These are phyloP conservation scores for Plectranthus barbatus DNA, from an alignment of 257 asterid genomes.

Conservation along the genomic window DNA sequence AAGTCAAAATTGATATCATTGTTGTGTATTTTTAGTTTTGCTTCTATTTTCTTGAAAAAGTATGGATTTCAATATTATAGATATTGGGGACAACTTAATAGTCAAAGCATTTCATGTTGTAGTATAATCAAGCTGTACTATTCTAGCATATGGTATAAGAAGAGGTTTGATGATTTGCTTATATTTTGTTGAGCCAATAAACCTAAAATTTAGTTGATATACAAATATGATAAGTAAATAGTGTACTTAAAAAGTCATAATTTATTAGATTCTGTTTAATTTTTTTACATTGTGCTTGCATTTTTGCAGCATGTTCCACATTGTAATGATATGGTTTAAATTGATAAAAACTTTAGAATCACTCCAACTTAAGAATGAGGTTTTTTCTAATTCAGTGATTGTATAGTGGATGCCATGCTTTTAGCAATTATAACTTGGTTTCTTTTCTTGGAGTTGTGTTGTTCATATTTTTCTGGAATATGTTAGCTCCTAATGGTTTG, in stretches of 20 bases:
- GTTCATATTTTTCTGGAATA: background rate
- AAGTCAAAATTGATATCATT: background rate
- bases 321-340: no score
- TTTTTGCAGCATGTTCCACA: background rate
- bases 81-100: background rate
- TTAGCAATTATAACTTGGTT: background rate
- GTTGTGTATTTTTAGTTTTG: background rate
- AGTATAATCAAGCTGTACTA: constrained; percentile 1
- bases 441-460: background rate
- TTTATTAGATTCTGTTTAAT: background rate
- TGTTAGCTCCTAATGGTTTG: no score
- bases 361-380: no score
- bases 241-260: no score
- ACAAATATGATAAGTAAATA: background rate
- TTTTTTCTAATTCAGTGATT: background rate
- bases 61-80: background rate
- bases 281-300: background rate
- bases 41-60: background rate
- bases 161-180: background rate
- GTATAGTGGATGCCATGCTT: background rate
- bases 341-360: background rate
- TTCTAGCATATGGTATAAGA: constrained; percentile 9
- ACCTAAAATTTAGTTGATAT: background rate
- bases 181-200: constrained; percentile 5
- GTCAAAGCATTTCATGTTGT: constrained; percentile 2